Percentiles rank a stretch among this genome's conserved stretches.
These are phyloP conservation scores for Ceratocystiopsis minuta DNA, from an alignment of 2,329 filamentous ascomycete genomes.

Conservation along the genomic window DNA sequence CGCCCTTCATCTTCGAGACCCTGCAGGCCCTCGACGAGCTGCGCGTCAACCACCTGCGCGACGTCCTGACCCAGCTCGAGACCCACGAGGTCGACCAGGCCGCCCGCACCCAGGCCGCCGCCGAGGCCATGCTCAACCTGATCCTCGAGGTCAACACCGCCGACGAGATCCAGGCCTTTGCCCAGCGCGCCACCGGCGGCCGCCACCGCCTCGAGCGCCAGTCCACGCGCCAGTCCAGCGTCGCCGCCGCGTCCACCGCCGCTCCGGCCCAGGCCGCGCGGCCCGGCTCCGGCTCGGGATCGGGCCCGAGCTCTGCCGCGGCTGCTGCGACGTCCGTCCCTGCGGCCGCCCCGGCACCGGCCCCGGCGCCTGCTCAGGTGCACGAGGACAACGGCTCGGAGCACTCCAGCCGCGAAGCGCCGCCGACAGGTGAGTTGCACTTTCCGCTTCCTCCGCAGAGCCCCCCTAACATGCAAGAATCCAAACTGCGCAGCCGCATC, in stretches of 20 bases:
- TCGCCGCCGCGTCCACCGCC: conserved; percentile 14
- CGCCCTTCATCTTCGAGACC: conserved; percentile 85
- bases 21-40: conserved; percentile 82
- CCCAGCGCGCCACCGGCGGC: conserved; percentile 24
- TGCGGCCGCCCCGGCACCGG: background rate
- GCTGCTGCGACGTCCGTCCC: too few relatives aligned
- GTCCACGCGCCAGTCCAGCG: conserved; percentile 24
- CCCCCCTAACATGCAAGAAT: conserved; percentile 22
- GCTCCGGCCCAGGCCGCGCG: conserved; percentile 12
- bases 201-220: conserved; percentile 26
- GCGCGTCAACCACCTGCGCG: conserved; percentile 74
- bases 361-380: conserved; percentile 1
- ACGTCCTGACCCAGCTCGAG: conserved; percentile 79
- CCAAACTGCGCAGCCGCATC: conserved; percentile 42
- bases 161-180: conserved; percentile 68
- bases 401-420: conserved; percentile 23
- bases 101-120: conserved; percentile 53
- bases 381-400: conserved; percentile 23
- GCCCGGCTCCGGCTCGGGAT: too few relatives aligned
- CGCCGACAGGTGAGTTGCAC: conserved; percentile 12
- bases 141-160: conserved; percentile 75
- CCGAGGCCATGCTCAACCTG: conserved; percentile 63
- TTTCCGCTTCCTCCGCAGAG: background rate
- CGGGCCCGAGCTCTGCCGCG: too few relatives aligned
- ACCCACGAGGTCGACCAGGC: conserved; percentile 83